Conservation (phyloP, 257 asterid species). For the Solanum microdontum region DNA sequence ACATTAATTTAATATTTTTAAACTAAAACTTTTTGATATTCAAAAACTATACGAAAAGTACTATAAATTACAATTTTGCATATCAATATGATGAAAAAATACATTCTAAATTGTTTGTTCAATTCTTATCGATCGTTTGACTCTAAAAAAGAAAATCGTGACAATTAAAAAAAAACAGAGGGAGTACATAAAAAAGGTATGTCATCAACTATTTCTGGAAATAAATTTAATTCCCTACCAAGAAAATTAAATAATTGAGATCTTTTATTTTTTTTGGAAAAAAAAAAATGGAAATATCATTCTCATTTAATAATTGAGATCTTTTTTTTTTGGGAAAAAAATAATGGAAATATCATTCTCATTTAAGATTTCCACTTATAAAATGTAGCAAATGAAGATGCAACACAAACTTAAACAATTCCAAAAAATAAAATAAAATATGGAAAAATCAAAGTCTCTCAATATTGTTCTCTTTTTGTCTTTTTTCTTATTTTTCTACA, state of each 20-base stretch:
- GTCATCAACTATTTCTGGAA: neutral
- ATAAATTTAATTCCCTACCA: neutral
- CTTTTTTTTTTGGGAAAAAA: neutral
- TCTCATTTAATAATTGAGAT: neutral
- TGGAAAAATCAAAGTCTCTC: neutral
- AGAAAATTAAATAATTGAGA: neutral
- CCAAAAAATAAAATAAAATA: neutral
- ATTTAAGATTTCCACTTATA: neutral
- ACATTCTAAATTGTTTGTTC: too few relatives aligned
- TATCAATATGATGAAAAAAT: too few relatives aligned
- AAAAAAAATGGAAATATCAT: neutral
- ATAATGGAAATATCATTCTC: neutral
- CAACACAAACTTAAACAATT: neutral
- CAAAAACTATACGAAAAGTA: too few relatives aligned
- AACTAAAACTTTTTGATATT: too few relatives aligned
- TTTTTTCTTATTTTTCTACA: neutral
- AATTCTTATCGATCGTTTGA: too few relatives aligned
- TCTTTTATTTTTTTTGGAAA: too few relatives aligned
- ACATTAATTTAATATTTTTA: too few relatives aligned
- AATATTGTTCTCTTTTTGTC: neutral
- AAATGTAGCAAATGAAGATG: neutral
- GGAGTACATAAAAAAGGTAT: too few relatives aligned
- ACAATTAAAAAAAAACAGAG: too few relatives aligned
- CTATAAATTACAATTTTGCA: too few relatives aligned
- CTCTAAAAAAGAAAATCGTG: too few relatives aligned